Percentiles rank a stretch among this genome's conserved stretches.
Evolutionary conservation across 2,329 filamentous ascomycete genomes (phyloP).

Genomic region (Teratosphaeriaceae sp.): DNA sequence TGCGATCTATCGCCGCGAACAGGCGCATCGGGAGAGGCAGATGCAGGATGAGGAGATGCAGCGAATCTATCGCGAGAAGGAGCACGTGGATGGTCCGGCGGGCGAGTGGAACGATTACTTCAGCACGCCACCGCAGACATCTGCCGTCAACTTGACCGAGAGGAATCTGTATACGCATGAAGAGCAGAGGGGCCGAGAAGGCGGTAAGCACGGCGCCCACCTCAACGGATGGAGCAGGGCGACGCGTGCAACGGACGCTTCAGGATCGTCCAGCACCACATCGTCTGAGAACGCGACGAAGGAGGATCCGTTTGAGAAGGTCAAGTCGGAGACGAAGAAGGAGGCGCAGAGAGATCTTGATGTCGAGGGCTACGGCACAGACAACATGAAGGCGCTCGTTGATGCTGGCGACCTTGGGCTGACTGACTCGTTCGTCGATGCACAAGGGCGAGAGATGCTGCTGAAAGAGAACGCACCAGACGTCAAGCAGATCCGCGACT

Average conservation of each 20-base stretch:
- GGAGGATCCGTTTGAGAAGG: constrained; percentile 1
- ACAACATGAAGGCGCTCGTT: constrained; percentile 57
- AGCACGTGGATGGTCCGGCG: constrained; percentile 2
- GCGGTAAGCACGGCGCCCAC: constrained; percentile 7
- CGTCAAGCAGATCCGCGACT: constrained; percentile 46
- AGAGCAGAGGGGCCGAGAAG: constrained; percentile 1
- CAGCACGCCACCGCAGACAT: constrained; percentile 28
- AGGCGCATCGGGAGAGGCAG: constrained; percentile 30
- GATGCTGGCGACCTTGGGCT: constrained; percentile 23
- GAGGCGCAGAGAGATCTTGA: constrained; percentile 56
- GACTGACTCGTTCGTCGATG: constrained; percentile 49
- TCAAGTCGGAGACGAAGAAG: constrained; percentile 7
- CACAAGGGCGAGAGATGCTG: constrained; percentile 61
- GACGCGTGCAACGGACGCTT: constrained; percentile 10
- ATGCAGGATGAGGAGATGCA: constrained; percentile 56
- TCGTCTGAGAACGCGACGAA: constrained; percentile 4
- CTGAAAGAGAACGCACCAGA: constrained; percentile 57
- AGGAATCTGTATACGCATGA: constrained; percentile 15
- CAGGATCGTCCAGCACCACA: too few species aligned
- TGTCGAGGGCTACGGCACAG: constrained; percentile 68
- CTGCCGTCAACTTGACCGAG: constrained; percentile 15
- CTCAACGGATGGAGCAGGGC: constrained; percentile 13
- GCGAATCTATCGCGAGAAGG: constrained; percentile 27
- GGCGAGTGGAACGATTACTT: constrained; percentile 18
- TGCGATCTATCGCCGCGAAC: constrained; percentile 51